Conservation (phyloP, 768 basidiomycete species). For the Boletus pseudopeckii region DNA sequence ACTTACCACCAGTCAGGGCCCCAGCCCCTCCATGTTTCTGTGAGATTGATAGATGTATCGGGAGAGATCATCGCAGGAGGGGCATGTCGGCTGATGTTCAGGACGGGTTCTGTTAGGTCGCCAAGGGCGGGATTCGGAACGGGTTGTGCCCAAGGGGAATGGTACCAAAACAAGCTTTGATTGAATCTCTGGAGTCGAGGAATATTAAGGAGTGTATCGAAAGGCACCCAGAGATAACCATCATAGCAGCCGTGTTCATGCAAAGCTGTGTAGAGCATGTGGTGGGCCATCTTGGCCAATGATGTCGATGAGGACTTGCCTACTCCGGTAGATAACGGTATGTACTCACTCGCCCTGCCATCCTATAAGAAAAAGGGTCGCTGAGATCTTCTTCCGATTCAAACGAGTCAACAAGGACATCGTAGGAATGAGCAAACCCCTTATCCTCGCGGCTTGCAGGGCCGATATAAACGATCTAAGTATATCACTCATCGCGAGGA, state of each 20-base stretch:
- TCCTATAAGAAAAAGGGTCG: slow-evolving; percentile 36
- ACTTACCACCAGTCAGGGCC: slow-evolving; percentile 43
- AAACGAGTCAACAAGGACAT: slow-evolving; percentile 47
- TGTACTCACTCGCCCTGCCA: slow-evolving; percentile 41
- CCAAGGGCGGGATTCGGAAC: slow-evolving; percentile 39
- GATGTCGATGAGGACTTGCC: background rate
- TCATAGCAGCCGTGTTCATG: slow-evolving; percentile 43
- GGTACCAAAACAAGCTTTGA: slow-evolving; percentile 47
- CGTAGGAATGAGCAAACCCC: slow-evolving; percentile 48
- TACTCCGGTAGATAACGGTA: background rate
- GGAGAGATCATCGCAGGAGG: slow-evolving; percentile 43
- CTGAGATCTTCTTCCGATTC: slow-evolving; percentile 42
- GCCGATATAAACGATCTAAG: slow-evolving; percentile 47
- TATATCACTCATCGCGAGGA: background rate
- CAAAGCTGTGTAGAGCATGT: slow-evolving; percentile 49
- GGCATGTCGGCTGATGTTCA: slow-evolving; percentile 32
- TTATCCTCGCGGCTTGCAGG: slow-evolving; percentile 44
- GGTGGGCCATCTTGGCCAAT: slow-evolving; percentile 43
- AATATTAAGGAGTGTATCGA: slow-evolving; percentile 48
- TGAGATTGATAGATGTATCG: slow-evolving; percentile 35
- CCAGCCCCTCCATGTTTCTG: slow-evolving; percentile 41
- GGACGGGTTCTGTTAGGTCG: slow-evolving; percentile 5
- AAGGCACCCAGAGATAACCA: slow-evolving; percentile 52
- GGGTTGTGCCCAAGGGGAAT: slow-evolving; percentile 43
- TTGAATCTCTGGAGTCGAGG: slow-evolving; percentile 46